Evolutionary conservation across 202 grass and related monocot genomes (phyloP), one percentile per base, ranked within the genome.

Genomic region (Carex sylvatica): DNA sequence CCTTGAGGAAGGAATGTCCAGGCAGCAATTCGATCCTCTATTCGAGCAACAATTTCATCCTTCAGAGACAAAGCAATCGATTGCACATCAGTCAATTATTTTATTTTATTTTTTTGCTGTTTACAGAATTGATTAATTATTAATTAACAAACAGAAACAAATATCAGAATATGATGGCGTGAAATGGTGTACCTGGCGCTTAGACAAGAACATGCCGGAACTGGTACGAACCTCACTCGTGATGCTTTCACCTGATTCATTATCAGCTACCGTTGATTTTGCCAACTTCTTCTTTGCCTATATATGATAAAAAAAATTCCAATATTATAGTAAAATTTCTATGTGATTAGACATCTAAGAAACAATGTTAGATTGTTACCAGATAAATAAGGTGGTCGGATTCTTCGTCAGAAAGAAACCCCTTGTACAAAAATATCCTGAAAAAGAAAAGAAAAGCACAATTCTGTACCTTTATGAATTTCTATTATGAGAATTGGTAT

Each of bases 1-100:
- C 92, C 91, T 85, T 90, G 42, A 31, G 92, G 95, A 83, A 98
- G 87, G 72, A 98, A 98, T 49, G 95, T 98, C 95, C 91, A 98
- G 66, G 84, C 84, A 79, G 89, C 61, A 84, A 98, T 93, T 24
- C 95, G 85, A 63, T 93, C 74, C 80, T 98, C 91, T 84, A 98
- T 93, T 87, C 74, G 88, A 12, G 42, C 20, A 30, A 95, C 79
- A 66, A 98, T 71, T 80, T 91, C 89, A 81, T 98, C 95, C 95
- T 95, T 65, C 53, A 84, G 70, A 83, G 76, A 65, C 71, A 89
- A 75, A 46, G 14, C 1, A 66, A 68, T n/a, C 33, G 5, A n/a
- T 40, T 40, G 38, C 38, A 0, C 0, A 9, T 69, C 16, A 42
- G 18, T 42, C 9, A 16, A 69, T 69, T 18, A 42, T 69, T 40